These are phyloP conservation scores for Turnera subulata DNA, from an alignment of 345 rosid species.

Conservation along the genomic window DNA sequence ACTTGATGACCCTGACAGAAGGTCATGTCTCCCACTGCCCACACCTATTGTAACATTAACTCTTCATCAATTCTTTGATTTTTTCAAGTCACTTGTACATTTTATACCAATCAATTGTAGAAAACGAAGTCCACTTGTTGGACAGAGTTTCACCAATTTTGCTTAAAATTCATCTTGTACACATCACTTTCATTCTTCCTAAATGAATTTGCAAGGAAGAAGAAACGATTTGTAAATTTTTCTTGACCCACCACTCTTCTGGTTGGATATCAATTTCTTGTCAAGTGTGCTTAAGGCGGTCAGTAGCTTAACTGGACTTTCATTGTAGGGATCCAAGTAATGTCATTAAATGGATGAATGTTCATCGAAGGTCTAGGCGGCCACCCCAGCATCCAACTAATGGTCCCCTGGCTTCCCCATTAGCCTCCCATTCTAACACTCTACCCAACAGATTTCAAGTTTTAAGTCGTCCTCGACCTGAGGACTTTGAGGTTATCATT, in stretches of 20 bases:
- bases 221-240: neutral
- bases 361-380: too few relatives aligned
- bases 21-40: constrained; percentile 4
- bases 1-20: constrained; percentile 11
- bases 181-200: neutral
- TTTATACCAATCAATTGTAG: neutral
- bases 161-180: neutral
- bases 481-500: too few relatives aligned
- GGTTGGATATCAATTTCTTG: neutral
- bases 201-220: neutral
- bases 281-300: too few relatives aligned
- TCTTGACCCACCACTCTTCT: neutral
- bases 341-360: too few relatives aligned
- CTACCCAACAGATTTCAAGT: too few relatives aligned
- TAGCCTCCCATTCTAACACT: too few relatives aligned
- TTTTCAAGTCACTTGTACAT: neutral
- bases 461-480: too few relatives aligned
- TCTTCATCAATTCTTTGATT: constrained; percentile 2
- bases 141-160: neutral
- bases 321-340: too few relatives aligned
- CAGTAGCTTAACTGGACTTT: too few relatives aligned
- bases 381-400: too few relatives aligned
- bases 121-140: too few relatives aligned
- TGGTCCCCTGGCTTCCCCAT: too few relatives aligned
- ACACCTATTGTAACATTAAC: neutral